A percentile compares a stretch with the other conserved stretches of the same genome.
phyloP scores from a whole-genome alignment of 345 rosid species.

The Melastoma malabathricum region DNA sequence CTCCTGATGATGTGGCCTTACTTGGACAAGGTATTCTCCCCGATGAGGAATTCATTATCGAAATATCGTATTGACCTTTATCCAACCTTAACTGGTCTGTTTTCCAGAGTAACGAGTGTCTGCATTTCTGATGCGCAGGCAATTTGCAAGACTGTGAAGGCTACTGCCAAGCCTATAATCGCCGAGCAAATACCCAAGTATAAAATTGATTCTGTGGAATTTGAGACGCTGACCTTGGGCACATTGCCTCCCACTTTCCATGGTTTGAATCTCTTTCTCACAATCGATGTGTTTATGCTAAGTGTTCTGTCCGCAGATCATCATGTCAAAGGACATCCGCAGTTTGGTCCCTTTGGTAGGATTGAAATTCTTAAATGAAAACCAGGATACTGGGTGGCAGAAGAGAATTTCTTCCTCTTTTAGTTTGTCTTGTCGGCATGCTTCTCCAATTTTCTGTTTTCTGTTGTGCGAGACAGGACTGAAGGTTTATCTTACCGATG shows the following conservation, averaged over 20 bases:
- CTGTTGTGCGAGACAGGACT: slow-evolving; percentile 34
- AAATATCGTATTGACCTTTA: slow-evolving; percentile 2
- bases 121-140: slow-evolving; percentile 34
- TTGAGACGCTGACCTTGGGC: slow-evolving; percentile 75
- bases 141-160: slow-evolving; percentile 54
- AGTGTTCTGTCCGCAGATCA: background rate
- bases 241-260: slow-evolving; percentile 77
- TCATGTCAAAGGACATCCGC: too few species aligned
- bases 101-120: slow-evolving; percentile 6
- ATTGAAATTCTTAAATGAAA: too few species aligned
- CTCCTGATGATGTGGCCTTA: slow-evolving; percentile 83
- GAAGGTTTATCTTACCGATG: slow-evolving; percentile 84
- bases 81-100: background rate
- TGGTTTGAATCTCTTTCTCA: slow-evolving; percentile 24
- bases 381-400: background rate
- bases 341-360: too few species aligned
- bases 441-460: background rate
- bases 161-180: slow-evolving; percentile 71
- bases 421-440: background rate
- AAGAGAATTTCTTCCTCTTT: background rate
- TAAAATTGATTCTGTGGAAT: slow-evolving; percentile 82
- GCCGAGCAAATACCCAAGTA: slow-evolving; percentile 82
- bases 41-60: background rate
- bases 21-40: slow-evolving; percentile 48
- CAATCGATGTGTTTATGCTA: background rate